Conservation (phyloP, 768 basidiomycete genomes). For the Suillus americanus region DNA sequence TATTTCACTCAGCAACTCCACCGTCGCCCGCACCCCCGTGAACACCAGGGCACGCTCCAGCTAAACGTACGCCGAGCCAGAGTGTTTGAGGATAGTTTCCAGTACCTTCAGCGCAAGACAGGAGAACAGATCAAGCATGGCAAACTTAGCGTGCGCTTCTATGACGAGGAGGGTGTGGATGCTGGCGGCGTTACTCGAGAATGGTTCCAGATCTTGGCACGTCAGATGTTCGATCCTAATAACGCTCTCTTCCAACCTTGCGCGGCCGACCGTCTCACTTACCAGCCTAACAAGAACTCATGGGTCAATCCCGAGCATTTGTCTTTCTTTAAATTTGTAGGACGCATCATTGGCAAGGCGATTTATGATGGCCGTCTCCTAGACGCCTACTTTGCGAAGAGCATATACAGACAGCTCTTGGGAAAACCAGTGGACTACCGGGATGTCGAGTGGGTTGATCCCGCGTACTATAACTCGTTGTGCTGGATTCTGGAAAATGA, state of each 20-base stretch:
- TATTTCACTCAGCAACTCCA: conserved; percentile 93
- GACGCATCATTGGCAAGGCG: conserved; percentile 95
- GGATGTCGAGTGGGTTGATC: conserved; percentile 97
- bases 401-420: conserved; percentile 92
- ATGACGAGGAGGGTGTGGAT: conserved; percentile 97
- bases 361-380: conserved; percentile 95
- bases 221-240: conserved; percentile 99
- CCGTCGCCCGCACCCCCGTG: conserved; percentile 73
- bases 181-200: conserved; percentile 97
- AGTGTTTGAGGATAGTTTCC: conserved; percentile 98
- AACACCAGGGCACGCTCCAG: conserved; percentile 81
- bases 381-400: conserved; percentile 97
- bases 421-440: conserved; percentile 93
- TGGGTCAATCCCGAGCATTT: conserved; percentile 95
- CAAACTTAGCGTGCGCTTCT: conserved; percentile 94
- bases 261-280: conserved; percentile 91
- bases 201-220: conserved; percentile 97
- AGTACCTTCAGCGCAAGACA: conserved; percentile 81
- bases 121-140: conserved; percentile 98
- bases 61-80: conserved; percentile 86
- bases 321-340: conserved; percentile 98
- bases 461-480: conserved; percentile 96
- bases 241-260: conserved; percentile 98
- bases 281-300: conserved; percentile 93
- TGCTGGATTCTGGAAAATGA: conserved; percentile 99